Percentiles rank a stretch among this genome's conserved stretches.
phyloP scores from a whole-genome alignment of 371 early-diverging fungal species.

The Phascolomyces articulosus region DNA sequence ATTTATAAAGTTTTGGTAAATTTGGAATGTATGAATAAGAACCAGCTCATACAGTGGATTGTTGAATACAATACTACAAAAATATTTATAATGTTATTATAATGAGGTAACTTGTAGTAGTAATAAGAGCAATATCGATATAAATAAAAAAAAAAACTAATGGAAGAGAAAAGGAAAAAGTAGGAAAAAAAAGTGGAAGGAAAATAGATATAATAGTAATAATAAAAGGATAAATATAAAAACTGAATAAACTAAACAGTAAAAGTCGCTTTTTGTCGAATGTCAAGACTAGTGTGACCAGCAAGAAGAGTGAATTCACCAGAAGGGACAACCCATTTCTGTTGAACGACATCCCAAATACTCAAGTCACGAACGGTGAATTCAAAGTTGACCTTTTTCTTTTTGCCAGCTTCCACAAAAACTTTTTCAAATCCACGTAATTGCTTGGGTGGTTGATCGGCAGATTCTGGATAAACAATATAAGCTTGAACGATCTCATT shows the following conservation, averaged over 20 bases:
- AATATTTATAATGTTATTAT: too few relatives aligned
- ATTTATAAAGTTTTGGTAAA: too few relatives aligned
- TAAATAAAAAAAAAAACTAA: too few relatives aligned
- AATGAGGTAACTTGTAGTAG: too few relatives aligned
- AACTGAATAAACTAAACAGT: not conserved
- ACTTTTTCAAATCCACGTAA: slow-evolving; percentile 61
- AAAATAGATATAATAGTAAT: not conserved
- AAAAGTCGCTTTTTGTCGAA: slow-evolving; percentile 28
- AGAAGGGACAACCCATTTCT: slow-evolving; percentile 43
- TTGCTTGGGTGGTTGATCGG: slow-evolving; percentile 52
- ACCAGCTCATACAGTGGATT: too few relatives aligned
- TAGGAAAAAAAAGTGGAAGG: too few relatives aligned
- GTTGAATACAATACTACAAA: too few relatives aligned
- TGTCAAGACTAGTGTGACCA: slow-evolving; percentile 56
- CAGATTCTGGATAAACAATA: slow-evolving; percentile 51
- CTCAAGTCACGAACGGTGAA: slow-evolving; percentile 42
- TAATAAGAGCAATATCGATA: too few relatives aligned
- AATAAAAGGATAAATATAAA: not conserved
- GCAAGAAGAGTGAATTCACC: slow-evolving; percentile 49
- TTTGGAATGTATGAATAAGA: too few relatives aligned
- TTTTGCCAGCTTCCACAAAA: slow-evolving; percentile 23
- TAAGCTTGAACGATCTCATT: slow-evolving; percentile 65
- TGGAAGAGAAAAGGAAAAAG: too few relatives aligned
- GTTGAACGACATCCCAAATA: slow-evolving; percentile 36
- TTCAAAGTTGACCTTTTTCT: slow-evolving; percentile 32